A percentile compares a stretch with the other conserved stretches of the same genome.
phyloP scores from a whole-genome alignment of 371 early-diverging fungal genomes.

The Saksenaea vasiformis region DNA sequence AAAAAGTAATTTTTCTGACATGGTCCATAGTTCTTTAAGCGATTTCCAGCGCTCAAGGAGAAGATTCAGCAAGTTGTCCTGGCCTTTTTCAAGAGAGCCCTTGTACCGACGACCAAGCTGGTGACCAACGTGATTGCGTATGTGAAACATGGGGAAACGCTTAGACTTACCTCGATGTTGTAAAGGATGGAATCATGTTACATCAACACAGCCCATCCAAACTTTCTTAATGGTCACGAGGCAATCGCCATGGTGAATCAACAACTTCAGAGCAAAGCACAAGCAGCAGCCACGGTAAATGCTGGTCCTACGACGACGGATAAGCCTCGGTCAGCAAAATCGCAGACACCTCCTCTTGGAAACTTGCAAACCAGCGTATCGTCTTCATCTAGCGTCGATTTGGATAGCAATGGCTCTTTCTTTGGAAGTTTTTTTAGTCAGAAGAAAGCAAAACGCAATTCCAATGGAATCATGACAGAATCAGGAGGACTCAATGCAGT shows the following conservation, averaged over 20 bases:
- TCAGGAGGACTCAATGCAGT: constrained; percentile 50
- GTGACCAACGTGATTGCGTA: constrained; percentile 89
- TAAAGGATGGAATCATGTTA: constrained; percentile 89
- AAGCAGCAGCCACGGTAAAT: constrained; percentile 8
- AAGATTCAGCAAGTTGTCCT: constrained; percentile 89
- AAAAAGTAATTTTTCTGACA: not conserved
- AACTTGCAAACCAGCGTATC: constrained; percentile 31
- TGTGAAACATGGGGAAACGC: too few relatives aligned
- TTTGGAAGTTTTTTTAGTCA: constrained; percentile 95
- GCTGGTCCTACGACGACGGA: too few relatives aligned
- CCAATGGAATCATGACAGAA: constrained; percentile 66
- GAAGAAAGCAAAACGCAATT: constrained; percentile 68
- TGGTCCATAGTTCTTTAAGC: constrained; percentile 71
- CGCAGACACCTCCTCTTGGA: constrained; percentile 11
- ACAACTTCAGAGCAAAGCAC: constrained; percentile 59
- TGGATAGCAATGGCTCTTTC: constrained; percentile 67
- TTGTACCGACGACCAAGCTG: constrained; percentile 90
- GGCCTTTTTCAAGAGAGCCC: constrained; percentile 86
- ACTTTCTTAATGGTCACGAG: constrained; percentile 95
- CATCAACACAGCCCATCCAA: constrained; percentile 98
- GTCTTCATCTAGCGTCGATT: constrained; percentile 22
- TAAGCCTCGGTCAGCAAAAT: too few relatives aligned
- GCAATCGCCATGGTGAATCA: constrained; percentile 94
- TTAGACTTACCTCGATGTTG: too few relatives aligned
- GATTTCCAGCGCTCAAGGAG: constrained; percentile 94